Conservation (phyloP, 2,329 filamentous ascomycete genomes). For the Sporothrix mexicana region DNA sequence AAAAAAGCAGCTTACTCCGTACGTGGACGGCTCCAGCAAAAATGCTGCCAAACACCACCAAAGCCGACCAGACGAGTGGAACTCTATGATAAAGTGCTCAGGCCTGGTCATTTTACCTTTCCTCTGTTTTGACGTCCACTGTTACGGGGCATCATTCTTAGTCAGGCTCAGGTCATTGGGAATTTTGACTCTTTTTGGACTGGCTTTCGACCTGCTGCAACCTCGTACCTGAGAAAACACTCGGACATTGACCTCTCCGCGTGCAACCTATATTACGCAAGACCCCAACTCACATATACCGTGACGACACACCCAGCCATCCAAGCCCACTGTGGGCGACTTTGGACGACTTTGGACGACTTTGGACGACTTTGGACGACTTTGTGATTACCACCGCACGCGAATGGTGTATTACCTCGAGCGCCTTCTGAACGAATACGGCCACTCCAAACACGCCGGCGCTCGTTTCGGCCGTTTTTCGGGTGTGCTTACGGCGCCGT, state of each 20-base stretch:
- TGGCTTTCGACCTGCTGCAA: neutral
- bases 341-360: neutral
- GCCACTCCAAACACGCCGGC: neutral
- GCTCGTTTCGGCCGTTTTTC: neutral
- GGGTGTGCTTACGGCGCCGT: neutral
- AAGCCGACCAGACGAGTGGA: constrained; percentile 8
- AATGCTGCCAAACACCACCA: neutral
- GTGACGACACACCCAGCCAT: constrained; percentile 24
- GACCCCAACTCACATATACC: constrained; percentile 20
- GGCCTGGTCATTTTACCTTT: neutral
- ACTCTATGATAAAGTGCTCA: neutral
- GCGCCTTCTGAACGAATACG: neutral
- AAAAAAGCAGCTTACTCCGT: neutral
- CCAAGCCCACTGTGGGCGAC: constrained; percentile 1
- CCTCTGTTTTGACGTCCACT: too few species aligned
- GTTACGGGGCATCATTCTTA: neutral
- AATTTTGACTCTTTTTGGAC: neutral
- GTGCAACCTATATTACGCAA: constrained; percentile 24
- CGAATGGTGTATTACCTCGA: neutral
- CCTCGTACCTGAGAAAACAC: neutral
- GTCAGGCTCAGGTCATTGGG: too few species aligned
- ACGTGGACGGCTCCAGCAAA: constrained; percentile 1
- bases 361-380: neutral
- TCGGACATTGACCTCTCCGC: constrained; percentile 3
- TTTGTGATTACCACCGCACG: neutral